Evolutionary conservation across 139 green algal species (phyloP).

Genomic region (Chlorella sp.): DNA sequence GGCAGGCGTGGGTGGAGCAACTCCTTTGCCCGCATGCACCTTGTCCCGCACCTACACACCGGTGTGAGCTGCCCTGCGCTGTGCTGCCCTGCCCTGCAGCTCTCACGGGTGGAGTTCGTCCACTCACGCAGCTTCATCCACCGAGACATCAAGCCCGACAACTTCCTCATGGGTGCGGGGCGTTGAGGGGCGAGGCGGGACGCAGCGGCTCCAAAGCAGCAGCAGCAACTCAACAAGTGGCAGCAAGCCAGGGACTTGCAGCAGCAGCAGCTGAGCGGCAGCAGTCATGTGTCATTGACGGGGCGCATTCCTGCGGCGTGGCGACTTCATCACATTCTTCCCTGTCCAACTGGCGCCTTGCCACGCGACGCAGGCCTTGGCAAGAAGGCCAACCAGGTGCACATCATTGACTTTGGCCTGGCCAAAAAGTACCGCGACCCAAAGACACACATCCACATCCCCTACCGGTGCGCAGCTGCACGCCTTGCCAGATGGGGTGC

Average conservation of each 20-base stretch:
- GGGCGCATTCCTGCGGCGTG: not conserved
- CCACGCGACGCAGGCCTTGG: constrained; percentile 53
- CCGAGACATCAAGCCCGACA: constrained; percentile 78
- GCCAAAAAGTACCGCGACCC: constrained; percentile 99
- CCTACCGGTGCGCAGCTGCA: constrained; percentile 64
- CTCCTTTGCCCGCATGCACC: not conserved
- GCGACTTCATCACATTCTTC: not conserved
- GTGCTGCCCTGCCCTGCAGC: too few relatives aligned
- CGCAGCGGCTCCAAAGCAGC: too few relatives aligned
- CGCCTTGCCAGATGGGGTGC: not conserved
- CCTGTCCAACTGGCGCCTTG: not conserved
- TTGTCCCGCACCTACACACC: not conserved
- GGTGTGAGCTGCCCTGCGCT: not conserved
- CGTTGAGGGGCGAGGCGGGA: not conserved
- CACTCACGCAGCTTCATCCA: constrained; percentile 98
- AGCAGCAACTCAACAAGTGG: too few relatives aligned
- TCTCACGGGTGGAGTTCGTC: constrained; percentile 95
- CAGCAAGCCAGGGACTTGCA: too few relatives aligned
- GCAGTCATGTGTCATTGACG: not conserved
- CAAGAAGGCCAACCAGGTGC: constrained; percentile 96
- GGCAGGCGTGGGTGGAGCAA: not conserved
- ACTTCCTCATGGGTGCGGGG: constrained; percentile 60
- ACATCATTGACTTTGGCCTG: constrained; percentile 99
- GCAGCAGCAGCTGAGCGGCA: too few relatives aligned
- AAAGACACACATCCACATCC: constrained; percentile 98